These are phyloP conservation scores for Diplodia sapinea DNA, from an alignment of 2,329 filamentous ascomycete genomes.

Conservation along the genomic window DNA sequence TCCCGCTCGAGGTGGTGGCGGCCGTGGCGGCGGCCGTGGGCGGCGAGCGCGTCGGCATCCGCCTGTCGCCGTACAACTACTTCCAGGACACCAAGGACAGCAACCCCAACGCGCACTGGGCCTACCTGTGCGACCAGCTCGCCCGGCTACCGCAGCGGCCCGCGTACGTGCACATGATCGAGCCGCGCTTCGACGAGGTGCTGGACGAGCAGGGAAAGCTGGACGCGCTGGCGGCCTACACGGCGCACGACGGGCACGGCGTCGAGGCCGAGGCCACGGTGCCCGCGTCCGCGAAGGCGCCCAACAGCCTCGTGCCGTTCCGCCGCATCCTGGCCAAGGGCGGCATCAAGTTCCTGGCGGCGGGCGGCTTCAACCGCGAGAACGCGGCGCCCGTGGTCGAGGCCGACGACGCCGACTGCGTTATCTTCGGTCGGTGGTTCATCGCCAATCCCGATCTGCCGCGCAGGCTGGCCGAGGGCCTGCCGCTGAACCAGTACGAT, in stretches of 20 bases:
- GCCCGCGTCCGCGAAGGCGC: slow-evolving; percentile 34
- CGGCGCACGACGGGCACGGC: slow-evolving; percentile 33
- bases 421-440: slow-evolving; percentile 52
- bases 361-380: slow-evolving; percentile 48
- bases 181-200: slow-evolving; percentile 47
- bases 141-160: slow-evolving; percentile 40
- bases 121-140: slow-evolving; percentile 52
- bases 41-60: slow-evolving; percentile 35
- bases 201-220: slow-evolving; percentile 47
- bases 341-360: slow-evolving; percentile 42
- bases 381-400: slow-evolving; percentile 42
- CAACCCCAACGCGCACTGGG: slow-evolving; percentile 54
- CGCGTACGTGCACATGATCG: slow-evolving; percentile 47
- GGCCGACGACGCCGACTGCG: slow-evolving; percentile 46
- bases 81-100: slow-evolving; percentile 52
- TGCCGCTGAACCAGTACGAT: slow-evolving; percentile 48
- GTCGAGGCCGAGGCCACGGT: slow-evolving; percentile 42
- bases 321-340: slow-evolving; percentile 40
- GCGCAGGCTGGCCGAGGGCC: slow-evolving; percentile 45
- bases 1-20: slow-evolving; percentile 43
- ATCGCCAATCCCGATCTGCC: slow-evolving; percentile 52
- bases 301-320: slow-evolving; percentile 42
- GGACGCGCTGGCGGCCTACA: slow-evolving; percentile 48
- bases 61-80: slow-evolving; percentile 43
- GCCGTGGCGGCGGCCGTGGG: slow-evolving; percentile 39